Conservation (phyloP, 2,329 filamentous ascomycete species). For the Penicillium brasilianum region DNA sequence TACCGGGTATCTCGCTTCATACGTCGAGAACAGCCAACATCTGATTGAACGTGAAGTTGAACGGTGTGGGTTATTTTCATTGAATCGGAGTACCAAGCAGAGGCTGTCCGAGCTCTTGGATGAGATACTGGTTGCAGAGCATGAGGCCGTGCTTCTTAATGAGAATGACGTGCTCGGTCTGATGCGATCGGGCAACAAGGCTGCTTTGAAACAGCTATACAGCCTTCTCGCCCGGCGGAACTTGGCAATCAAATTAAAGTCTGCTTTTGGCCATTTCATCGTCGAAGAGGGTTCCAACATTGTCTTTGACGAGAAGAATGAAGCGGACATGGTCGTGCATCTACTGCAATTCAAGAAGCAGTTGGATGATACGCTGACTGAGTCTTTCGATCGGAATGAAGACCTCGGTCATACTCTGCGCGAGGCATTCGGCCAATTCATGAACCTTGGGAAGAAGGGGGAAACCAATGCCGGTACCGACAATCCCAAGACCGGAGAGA, state of each 20-base stretch:
- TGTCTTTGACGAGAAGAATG: conserved; percentile 77
- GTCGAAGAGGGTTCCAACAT: conserved; percentile 74
- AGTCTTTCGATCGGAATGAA: conserved; percentile 78
- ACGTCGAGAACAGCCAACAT: conserved; percentile 71
- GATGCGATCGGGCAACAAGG: conserved; percentile 70
- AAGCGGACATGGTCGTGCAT: conserved; percentile 83
- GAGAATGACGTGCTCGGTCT: conserved; percentile 72
- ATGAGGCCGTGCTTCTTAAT: conserved; percentile 70
- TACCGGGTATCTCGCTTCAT: conserved; percentile 69
- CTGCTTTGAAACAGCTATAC: conserved; percentile 77
- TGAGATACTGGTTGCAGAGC: conserved; percentile 70
- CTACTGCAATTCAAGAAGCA: conserved; percentile 80
- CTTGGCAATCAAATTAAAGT: conserved; percentile 71
- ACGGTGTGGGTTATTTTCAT: conserved; percentile 78
- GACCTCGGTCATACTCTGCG: conserved; percentile 77
- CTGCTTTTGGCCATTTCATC: conserved; percentile 81
- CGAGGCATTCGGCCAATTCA: conserved; percentile 85
- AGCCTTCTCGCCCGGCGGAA: conserved; percentile 73
- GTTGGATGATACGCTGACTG: conserved; percentile 75
- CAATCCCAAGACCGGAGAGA: conserved; percentile 93
- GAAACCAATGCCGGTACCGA: conserved; percentile 75
- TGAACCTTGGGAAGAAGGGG: conserved; percentile 82
- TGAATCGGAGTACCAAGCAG: conserved; percentile 82
- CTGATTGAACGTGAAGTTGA: conserved; percentile 74
- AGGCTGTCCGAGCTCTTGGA: conserved; percentile 76